Base-by-base conservation (phyloP, 768 basidiomycete genomes). In the Sporobolomyces phaffii region DNA sequence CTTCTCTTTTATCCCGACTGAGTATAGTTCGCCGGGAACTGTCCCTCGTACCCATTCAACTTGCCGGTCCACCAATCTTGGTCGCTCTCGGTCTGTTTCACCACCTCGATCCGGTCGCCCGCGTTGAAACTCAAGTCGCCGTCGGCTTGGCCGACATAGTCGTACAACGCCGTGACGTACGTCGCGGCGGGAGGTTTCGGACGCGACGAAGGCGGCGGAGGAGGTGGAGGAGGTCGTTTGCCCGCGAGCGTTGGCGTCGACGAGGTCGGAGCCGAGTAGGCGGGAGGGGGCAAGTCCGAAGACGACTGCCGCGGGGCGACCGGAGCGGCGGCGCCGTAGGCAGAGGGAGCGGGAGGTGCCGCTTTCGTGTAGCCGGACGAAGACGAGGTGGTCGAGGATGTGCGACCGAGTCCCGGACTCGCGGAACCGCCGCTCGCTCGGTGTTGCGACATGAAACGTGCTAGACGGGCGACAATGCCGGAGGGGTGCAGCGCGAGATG, bases 41-140 rank as follows among this genome's bases (percentile, higher is more conserved):
- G 88, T 11, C 93, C 93, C 76, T 90, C 84, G 68, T 77, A 76
- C 10, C 91, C 91, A 70, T 90, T 85, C 72, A 94, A 59, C 74
- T 84, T 83, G 10, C 94, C 93, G 31, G 92, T 96, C 94, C 94
- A 98, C 93, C 93, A 97, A 76, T 98, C 93, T 76, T 98, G 90
- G 31, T 86, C 76, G 74, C 85, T 92, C 10, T 83, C 84, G 22
- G 87, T 86, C 78, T 84, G 84, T 78, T 92, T 87, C 40, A 96
- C 82, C 60, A 98, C 81, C 79, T 94, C 91, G 77, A 98, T 97
- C 71, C 83, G 81, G 78, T 97, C 93, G 20, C 94, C 94, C 20
- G 85, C 84, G 68, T 81, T 85, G 80, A 98, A 98, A 1, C 87
- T 87, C 62, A 98, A 80, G 78, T 98, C 94, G 2, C 94, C 94